Evolutionary conservation across 768 basidiomycete species (phyloP).

Genomic region (Pisolithus orientalis): DNA sequence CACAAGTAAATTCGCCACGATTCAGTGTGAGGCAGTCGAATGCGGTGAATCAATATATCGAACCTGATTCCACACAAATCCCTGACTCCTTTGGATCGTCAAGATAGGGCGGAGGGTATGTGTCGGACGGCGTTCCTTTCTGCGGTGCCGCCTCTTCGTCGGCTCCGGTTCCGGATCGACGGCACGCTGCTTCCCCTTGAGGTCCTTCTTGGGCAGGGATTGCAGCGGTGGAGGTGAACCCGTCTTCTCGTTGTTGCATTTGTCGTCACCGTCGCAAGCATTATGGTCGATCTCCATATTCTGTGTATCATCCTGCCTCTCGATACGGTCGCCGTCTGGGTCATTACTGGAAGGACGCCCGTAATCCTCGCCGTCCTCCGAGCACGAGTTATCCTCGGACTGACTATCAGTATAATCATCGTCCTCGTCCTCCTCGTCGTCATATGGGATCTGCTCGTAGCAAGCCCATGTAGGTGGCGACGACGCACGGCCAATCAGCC

Average conservation of each 20-base stretch:
- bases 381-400: slow-evolving; percentile 54
- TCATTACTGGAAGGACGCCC: slow-evolving; percentile 19
- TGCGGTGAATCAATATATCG: slow-evolving; percentile 15
- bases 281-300: slow-evolving; percentile 51
- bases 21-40: background rate
- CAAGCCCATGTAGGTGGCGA: slow-evolving; percentile 86
- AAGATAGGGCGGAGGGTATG: slow-evolving; percentile 73
- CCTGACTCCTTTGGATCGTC: slow-evolving; percentile 82
- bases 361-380: slow-evolving; percentile 72
- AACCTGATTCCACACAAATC: slow-evolving; percentile 90
- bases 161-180: slow-evolving; percentile 58
- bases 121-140: slow-evolving; percentile 50
- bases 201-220: slow-evolving; percentile 46
- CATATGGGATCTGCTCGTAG: slow-evolving; percentile 82
- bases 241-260: slow-evolving; percentile 25
- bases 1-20: no score
- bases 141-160: slow-evolving; percentile 40
- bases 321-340: slow-evolving; percentile 27
- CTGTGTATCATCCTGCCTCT: slow-evolving; percentile 40
- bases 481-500: slow-evolving; percentile 71
- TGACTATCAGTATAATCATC: slow-evolving; percentile 51
- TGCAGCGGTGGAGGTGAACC: slow-evolving; percentile 10
- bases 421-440: slow-evolving; percentile 48
- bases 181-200: slow-evolving; percentile 79
- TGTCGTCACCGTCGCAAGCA: slow-evolving; percentile 19